Evolutionary conservation across 306 rosid genomes (phyloP), one percentile per base, ranked within the genome.

Genomic region (Cicer chorassanicum): DNA sequence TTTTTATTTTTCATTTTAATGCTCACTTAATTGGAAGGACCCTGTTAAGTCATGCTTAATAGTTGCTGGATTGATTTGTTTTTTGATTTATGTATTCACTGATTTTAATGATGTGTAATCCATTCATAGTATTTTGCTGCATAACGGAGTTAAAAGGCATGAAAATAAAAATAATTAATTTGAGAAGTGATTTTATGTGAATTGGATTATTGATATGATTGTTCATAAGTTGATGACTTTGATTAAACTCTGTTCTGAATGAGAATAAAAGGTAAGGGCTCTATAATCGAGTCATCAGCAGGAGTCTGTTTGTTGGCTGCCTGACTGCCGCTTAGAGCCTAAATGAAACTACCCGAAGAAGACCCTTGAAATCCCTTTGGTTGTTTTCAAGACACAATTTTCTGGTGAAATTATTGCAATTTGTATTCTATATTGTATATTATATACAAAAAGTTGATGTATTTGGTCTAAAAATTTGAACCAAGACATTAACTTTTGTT

Each of bases 301-400:
- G 69, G 61, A 53, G 71, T 48, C 29, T 6, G 19, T 68, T 68
- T 12, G 36, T 10, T 68, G 71, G 16, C 18, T 43, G 4, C 51
- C 55, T 78, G 82, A 38, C 82, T 70, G 76, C 65, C 65, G 46
- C 82, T 13, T 69, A 14, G 76, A 69, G 70, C 76, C 81, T 18
- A 77, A 60, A 78, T 9, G 45, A 69, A 77, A 69, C 19, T 60
- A n/a, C 76, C 88, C 79, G 87, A 72, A 16, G 88, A 89, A 90
- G 92, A 90, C 82, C 88, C 96, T 78, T 84, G 88, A 82, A 81
- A 84, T 74, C 45, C 62, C 36, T 55, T 60, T 1, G 9, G 68
- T 86, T 69, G 78, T 77, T 87, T 82, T 86, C 84, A 83, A 60
- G 89, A 81, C 72, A 88, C 96, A 88, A 81, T 86, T 84, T 56